phyloP scores from a whole-genome alignment of 139 green algal species.

The Klebsormidium nitens region DNA sequence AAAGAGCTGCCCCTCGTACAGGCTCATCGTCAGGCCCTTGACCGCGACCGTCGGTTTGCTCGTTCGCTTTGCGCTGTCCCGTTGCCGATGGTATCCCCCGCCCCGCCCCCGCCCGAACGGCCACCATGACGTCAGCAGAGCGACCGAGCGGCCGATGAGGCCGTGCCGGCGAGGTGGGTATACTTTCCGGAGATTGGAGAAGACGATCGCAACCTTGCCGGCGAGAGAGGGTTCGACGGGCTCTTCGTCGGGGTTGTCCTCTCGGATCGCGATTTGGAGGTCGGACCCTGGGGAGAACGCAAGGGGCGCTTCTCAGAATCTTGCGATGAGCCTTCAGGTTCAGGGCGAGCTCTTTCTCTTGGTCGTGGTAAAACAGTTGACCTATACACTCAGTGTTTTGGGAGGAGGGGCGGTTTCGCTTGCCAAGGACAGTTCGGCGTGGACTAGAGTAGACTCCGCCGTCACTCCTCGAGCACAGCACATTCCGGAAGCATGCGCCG shows the following conservation, averaged over 20 bases:
- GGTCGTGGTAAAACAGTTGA: too few species aligned
- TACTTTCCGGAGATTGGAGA: slow-evolving; percentile 14
- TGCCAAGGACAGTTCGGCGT: too few species aligned
- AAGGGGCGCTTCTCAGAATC: too few species aligned
- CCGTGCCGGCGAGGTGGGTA: background rate
- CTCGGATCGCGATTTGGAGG: background rate
- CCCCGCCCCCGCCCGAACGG: background rate
- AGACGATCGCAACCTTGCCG: slow-evolving; percentile 1
- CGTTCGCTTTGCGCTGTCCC: background rate
- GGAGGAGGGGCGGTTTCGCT: too few species aligned
- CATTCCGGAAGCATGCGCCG: too few species aligned
- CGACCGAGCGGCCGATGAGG: too few species aligned
- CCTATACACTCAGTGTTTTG: too few species aligned
- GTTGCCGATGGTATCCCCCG: background rate
- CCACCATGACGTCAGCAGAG: slow-evolving; percentile 6
- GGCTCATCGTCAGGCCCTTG: slow-evolving; percentile 24
- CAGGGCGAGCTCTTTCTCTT: too few species aligned
- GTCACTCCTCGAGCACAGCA: too few species aligned
- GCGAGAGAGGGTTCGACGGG: background rate
- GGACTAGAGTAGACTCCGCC: too few species aligned
- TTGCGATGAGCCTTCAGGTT: too few species aligned
- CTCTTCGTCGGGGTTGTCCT: too few species aligned
- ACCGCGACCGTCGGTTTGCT: background rate
- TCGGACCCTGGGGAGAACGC: background rate
- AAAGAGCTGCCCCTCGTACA: slow-evolving; percentile 32